Conservation (phyloP, 2,329 filamentous ascomycete genomes). For the Phaeomoniella chlamydospora region DNA sequence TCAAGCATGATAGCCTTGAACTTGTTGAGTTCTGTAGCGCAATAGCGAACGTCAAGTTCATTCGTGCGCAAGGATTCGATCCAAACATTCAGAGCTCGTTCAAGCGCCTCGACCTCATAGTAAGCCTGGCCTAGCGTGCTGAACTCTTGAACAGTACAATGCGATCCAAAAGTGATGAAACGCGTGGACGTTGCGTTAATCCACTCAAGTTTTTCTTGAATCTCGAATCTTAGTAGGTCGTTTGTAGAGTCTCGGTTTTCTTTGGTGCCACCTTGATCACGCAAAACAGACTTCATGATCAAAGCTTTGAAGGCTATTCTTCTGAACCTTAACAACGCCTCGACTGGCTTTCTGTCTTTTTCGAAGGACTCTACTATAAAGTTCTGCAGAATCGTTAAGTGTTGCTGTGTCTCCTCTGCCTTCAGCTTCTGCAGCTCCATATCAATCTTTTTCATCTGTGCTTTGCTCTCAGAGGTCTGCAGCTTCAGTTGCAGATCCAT, state of each 20-base stretch:
- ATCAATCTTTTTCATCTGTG: constrained; percentile 88
- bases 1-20: constrained; percentile 81
- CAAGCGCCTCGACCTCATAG: constrained; percentile 81
- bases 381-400: constrained; percentile 74
- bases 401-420: constrained; percentile 75
- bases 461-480: constrained; percentile 76
- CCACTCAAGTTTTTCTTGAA: constrained; percentile 74
- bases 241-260: constrained; percentile 51
- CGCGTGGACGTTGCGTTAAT: constrained; percentile 71
- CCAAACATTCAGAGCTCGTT: constrained; percentile 75
- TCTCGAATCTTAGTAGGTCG: constrained; percentile 67
- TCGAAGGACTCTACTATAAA: constrained; percentile 80
- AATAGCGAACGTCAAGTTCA: constrained; percentile 72
- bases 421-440: constrained; percentile 76
- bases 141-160: constrained; percentile 67
- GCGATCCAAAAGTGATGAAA: constrained; percentile 66
- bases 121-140: constrained; percentile 62
- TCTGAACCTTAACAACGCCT: constrained; percentile 77
- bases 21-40: constrained; percentile 65
- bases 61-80: constrained; percentile 73
- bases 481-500: constrained; percentile 94
- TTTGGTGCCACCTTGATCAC: constrained; percentile 45
- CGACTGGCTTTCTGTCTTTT: constrained; percentile 69
- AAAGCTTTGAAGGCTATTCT: constrained; percentile 78
- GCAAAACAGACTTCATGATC: constrained; percentile 62